A percentile compares a stretch with the other conserved stretches of the same genome.
phyloP scores from a whole-genome alignment of 1,284 basidiomycete genomes.

The Malassezia equina region DNA sequence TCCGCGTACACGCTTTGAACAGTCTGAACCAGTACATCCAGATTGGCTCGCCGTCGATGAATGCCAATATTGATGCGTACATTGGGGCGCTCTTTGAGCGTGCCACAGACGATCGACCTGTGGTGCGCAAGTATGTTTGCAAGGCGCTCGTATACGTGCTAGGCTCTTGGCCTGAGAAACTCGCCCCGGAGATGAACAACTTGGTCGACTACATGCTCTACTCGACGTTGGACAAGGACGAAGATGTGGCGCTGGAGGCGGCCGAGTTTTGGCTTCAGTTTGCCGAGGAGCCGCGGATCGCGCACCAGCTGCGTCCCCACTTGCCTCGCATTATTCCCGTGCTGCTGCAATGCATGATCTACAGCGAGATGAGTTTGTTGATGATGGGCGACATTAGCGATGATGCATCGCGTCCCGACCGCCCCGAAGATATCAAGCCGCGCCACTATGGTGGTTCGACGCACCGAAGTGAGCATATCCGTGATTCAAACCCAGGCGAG shows the following conservation, averaged over 20 bases:
- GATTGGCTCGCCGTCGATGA: slow-evolving; percentile 63
- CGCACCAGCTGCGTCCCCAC: slow-evolving; percentile 71
- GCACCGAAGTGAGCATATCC: slow-evolving; percentile 53
- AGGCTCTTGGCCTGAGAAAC: slow-evolving; percentile 82
- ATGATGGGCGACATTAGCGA: slow-evolving; percentile 90
- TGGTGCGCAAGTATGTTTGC: slow-evolving; percentile 88
- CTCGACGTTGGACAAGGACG: slow-evolving; percentile 87
- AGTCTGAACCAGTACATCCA: slow-evolving; percentile 83
- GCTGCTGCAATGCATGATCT: slow-evolving; percentile 90
- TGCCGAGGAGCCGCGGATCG: slow-evolving; percentile 81
- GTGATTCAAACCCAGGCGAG: slow-evolving; percentile 40
- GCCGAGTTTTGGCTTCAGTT: slow-evolving; percentile 99
- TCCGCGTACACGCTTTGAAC: slow-evolving; percentile 85
- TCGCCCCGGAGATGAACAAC: slow-evolving; percentile 87
- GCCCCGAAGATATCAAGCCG: slow-evolving; percentile 75
- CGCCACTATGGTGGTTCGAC: slow-evolving; percentile 70
- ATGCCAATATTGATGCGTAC: slow-evolving; percentile 78
- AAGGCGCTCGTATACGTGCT: slow-evolving; percentile 87
- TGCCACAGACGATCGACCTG: slow-evolving; percentile 82
- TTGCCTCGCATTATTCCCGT: slow-evolving; percentile 82
- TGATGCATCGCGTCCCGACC: slow-evolving; percentile 69
- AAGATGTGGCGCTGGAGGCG: slow-evolving; percentile 58
- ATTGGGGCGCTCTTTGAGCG: slow-evolving; percentile 86
- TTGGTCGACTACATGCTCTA: slow-evolving; percentile 99
- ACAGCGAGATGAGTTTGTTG: slow-evolving; percentile 88